Evolutionary conservation across 495 filamentous ascomycete genomes (phyloP).

Genomic region (Chlorociboria aeruginascens): DNA sequence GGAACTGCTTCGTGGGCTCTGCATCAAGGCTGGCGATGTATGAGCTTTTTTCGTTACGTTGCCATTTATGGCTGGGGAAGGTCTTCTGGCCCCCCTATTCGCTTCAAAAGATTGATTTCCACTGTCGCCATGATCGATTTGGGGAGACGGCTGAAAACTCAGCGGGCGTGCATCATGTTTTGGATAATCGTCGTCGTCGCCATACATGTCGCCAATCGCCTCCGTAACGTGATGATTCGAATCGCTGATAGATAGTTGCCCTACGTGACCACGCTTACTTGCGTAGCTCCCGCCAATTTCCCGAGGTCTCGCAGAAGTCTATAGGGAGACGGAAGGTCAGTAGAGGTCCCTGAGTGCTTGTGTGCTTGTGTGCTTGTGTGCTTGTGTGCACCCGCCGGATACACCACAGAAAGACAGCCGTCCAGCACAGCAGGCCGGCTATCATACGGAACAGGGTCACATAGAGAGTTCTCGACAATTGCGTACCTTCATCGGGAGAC

Average conservation of each 20-base stretch:
- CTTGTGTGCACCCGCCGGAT: background rate
- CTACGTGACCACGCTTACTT: conserved; percentile 41
- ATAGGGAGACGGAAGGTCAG: conserved; percentile 13
- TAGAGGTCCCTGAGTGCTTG: conserved; percentile 1
- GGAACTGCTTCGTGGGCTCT: conserved; percentile 10
- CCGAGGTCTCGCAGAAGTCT: conserved; percentile 44
- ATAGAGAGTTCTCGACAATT: background rate
- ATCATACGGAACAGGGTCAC: background rate
- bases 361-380: no score
- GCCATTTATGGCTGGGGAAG: conserved; percentile 14
- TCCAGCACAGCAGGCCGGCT: background rate
- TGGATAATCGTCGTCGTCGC: conserved; percentile 55
- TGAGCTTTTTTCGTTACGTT: conserved; percentile 10
- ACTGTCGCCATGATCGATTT: conserved; percentile 16
- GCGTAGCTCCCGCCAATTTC: conserved; percentile 42
- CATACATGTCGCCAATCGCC: conserved; percentile 93
- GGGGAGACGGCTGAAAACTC: conserved; percentile 49
- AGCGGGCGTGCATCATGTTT: conserved; percentile 47
- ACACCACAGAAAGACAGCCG: background rate
- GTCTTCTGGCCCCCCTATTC: conserved; percentile 17
- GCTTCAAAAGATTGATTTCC: conserved; percentile 27
- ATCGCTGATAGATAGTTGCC: conserved; percentile 46
- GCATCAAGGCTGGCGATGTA: conserved; percentile 16
- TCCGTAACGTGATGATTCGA: conserved; percentile 93
- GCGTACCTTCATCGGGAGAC: conserved; percentile 19